Conservation (phyloP, 2,329 filamentous ascomycete species). For the Phaeosphaeriaceae sp. region DNA sequence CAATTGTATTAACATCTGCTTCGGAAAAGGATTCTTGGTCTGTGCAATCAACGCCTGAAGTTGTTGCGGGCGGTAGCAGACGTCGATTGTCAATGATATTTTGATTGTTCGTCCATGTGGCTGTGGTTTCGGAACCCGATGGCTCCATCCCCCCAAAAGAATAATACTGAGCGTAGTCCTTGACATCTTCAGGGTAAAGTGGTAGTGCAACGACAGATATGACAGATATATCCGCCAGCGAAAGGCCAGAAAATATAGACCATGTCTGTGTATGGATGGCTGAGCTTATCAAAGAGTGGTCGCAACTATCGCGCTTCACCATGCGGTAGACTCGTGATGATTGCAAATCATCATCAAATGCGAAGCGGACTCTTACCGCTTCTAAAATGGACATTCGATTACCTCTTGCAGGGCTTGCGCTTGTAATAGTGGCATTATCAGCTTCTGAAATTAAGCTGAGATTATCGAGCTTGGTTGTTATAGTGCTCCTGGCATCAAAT, state of each 20-base stretch:
- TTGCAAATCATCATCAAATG: conserved; percentile 11
- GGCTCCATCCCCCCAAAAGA: background rate
- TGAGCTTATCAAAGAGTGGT: conserved; percentile 9
- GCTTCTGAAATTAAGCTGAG: background rate
- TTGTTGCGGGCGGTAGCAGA: too few relatives aligned
- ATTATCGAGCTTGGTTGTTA: background rate
- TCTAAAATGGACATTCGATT: background rate
- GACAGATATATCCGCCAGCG: conserved; percentile 9
- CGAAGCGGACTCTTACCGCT: conserved; percentile 1
- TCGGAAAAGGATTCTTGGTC: too few relatives aligned
- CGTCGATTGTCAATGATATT: too few relatives aligned
- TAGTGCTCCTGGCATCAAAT: conserved; percentile 3
- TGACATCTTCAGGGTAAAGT: conserved; percentile 65
- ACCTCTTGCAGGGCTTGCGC: background rate
- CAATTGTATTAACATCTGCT: too few relatives aligned
- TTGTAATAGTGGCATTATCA: background rate
- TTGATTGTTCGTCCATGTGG: too few relatives aligned
- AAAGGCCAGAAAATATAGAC: conserved; percentile 13
- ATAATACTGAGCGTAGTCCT: conserved; percentile 65
- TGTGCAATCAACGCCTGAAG: too few relatives aligned
- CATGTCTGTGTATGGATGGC: conserved; percentile 5
- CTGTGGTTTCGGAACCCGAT: too few relatives aligned
- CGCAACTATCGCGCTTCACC: background rate
- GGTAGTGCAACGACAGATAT: conserved; percentile 10
- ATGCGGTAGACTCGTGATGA: conserved; percentile 11